Base-by-base conservation (phyloP, 108 stramenopile genomes). In the Cylindrotheca closterium region DNA sequence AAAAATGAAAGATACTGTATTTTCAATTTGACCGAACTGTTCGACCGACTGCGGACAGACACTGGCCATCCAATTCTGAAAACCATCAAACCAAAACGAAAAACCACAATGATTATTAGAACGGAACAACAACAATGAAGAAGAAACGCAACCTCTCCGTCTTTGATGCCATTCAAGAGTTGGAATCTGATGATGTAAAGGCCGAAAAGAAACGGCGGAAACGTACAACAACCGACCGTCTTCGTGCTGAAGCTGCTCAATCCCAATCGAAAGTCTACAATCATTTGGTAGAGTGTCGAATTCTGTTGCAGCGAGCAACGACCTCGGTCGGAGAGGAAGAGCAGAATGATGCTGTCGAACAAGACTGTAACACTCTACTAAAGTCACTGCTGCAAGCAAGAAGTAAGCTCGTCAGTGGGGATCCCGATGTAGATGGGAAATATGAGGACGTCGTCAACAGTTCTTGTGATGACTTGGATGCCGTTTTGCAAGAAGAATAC, bases 221-320 rank as follows among this genome's bases (percentile, higher is more conserved):
- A 58, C 32, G 51, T 25, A 54, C 57, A 2, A 53, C 22, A 19
- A 31, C 26, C 5, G 58, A 74, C 24, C 33, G 31, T 18, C 45
- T 60, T 17, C 51, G 52, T 7, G 58, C 71, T 4, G 15, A 59
- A 21, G 88, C 85, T 26, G 82, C 84, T 0, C 65, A 81, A 25
- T 55, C 60, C 24, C 86, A 87, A 50, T 73, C 68, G 3, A 77
- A 84, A 49, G 60, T 92, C 2, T 72, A 85, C 54, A 47, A 60
- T 0, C 75, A 80, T 45, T 59, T 89, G 52, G 21, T 93, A 34
- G 87, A 93, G 58, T 70, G 76, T 51, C 75, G 87, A 1, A 93
- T 93, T 60, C 74, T 89, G 37, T 51, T 83, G 30, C 92, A 93
- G 26, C 76, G 92, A 17, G 69, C 51, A 52, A 52, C 33, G 18